These are phyloP conservation scores for Ustilago cynodontis DNA, from an alignment of 1,284 basidiomycete genomes.

Conservation along the genomic window DNA sequence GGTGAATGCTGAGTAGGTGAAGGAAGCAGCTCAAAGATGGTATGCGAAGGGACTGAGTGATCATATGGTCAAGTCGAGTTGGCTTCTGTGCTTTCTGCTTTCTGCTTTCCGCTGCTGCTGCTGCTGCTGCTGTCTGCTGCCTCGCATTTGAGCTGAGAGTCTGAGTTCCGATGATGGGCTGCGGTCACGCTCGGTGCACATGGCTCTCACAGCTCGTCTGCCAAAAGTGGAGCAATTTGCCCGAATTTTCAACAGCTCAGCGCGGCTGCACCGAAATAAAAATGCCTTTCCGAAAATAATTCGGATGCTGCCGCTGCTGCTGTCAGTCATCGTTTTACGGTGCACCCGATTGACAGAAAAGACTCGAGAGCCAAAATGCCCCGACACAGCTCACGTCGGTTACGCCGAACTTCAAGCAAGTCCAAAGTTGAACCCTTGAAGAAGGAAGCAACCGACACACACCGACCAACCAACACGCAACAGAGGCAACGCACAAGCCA, in stretches of 20 bases:
- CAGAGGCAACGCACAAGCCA: conserved; percentile 8
- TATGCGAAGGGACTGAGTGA: too few relatives aligned
- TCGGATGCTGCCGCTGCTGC: too few relatives aligned
- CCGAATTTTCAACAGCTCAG: background rate
- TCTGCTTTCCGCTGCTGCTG: too few relatives aligned
- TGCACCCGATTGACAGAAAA: background rate
- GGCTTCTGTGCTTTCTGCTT: too few relatives aligned
- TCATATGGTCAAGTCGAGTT: too few relatives aligned
- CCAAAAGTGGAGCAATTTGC: background rate
- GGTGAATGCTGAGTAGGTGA: too few relatives aligned
- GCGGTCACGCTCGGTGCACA: conserved; percentile 7
- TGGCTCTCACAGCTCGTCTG: conserved; percentile 4
- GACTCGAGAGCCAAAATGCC: too few relatives aligned
- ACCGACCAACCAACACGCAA: background rate
- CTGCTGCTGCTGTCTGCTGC: too few relatives aligned
- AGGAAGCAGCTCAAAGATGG: too few relatives aligned
- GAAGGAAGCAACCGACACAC: background rate
- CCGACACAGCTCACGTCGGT: background rate
- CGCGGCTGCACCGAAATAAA: too few relatives aligned
- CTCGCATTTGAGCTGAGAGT: too few relatives aligned
- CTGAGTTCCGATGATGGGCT: background rate
- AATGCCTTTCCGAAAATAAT: background rate
- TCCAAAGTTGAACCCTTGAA: background rate
- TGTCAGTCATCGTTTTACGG: background rate
- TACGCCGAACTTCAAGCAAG: background rate